A percentile compares a stretch with the other conserved stretches of the same genome.
Evolutionary conservation across 1,139 yeast species (phyloP).

Genomic region (Taphrina wiesneri): DNA sequence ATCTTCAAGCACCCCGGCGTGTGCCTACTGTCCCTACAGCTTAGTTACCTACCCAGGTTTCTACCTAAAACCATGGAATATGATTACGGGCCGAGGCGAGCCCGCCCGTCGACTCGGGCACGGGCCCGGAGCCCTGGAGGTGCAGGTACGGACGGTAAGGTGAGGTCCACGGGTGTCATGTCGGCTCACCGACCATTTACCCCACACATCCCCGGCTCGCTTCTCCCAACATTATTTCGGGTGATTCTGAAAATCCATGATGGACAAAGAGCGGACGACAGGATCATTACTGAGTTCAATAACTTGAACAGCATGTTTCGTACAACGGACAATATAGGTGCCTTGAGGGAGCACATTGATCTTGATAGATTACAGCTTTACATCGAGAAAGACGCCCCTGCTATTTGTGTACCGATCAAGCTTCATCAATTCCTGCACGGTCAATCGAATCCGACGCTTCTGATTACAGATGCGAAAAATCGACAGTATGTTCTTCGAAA

Average conservation of each 20-base stretch:
- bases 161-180: no score
- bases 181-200: background rate
- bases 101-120: no score
- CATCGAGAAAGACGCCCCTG: conserved; percentile 14
- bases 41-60: no score
- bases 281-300: no score
- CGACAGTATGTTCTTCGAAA: conserved; percentile 57
- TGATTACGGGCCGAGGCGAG: no score
- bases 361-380: conserved; percentile 7
- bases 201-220: background rate
- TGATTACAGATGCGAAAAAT: conserved; percentile 52
- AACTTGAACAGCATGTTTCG: conserved; percentile 13
- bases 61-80: no score
- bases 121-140: background rate
- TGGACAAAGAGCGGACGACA: background rate
- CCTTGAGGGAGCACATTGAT: conserved; percentile 23
- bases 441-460: conserved; percentile 67
- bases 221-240: no score
- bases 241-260: background rate
- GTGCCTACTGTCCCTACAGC: no score
- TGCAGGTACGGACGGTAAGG: background rate
- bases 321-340: conserved; percentile 29
- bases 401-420: conserved; percentile 15
- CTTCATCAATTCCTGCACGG: conserved; percentile 61
- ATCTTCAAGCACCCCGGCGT: no score